A percentile compares a stretch with the other conserved stretches of the same genome.
phyloP scores from a whole-genome alignment of 306 rosid genomes.

The Begonia peltatifolia region DNA sequence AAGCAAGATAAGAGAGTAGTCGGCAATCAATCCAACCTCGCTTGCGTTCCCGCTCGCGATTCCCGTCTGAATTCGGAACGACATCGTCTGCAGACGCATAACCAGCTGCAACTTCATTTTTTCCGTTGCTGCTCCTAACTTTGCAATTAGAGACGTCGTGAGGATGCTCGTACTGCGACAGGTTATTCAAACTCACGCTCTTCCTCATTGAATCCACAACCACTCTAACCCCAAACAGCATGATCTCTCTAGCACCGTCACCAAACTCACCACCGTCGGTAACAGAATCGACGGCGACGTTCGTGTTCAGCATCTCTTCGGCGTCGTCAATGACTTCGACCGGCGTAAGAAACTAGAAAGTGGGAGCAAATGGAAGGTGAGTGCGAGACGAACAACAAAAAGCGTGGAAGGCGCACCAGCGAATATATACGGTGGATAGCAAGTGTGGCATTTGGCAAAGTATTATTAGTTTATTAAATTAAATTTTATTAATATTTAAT shows the following conservation, averaged over 20 bases:
- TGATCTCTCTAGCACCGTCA: constrained; percentile 40
- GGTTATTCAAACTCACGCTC: constrained; percentile 89
- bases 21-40: constrained; percentile 41
- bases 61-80: constrained; percentile 45
- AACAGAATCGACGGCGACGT: constrained; percentile 13
- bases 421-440: too few species aligned
- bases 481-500: too few species aligned
- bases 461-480: too few species aligned
- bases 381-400: too few species aligned
- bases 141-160: constrained; percentile 11
- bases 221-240: constrained; percentile 81
- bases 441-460: too few species aligned
- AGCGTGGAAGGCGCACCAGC: too few species aligned
- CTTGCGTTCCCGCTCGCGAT: constrained; percentile 88
- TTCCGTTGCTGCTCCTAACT: constrained; percentile 9
- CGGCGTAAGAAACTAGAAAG: too few species aligned
- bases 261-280: constrained; percentile 9
- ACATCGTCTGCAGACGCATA: constrained; percentile 87
- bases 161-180: constrained; percentile 79
- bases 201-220: constrained; percentile 93
- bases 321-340: too few species aligned
- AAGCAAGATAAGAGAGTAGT: constrained; percentile 3
- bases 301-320: constrained; percentile 18
- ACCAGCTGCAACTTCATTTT: constrained; percentile 32
- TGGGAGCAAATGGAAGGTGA: too few species aligned